Evolutionary conservation across 805 yeast genomes (phyloP), one percentile per base, ranked within the genome.

Genomic region (Candida dajiaensis): DNA sequence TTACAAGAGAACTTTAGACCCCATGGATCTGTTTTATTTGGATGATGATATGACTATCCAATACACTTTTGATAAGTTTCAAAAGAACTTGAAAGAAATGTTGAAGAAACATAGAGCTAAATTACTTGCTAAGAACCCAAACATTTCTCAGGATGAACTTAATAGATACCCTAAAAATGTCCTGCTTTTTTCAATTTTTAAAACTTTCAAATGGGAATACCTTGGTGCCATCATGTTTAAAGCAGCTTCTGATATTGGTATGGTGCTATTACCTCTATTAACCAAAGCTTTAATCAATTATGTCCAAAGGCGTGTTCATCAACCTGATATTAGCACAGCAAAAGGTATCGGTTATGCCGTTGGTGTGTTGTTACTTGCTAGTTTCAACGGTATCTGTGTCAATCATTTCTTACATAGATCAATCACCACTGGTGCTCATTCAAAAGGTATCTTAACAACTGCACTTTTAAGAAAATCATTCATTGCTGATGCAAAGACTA

Each of bases 1-100:
- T 7, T 85, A 85, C 62, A 82, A 79, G 61, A 71, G 94, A 57
- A 83, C 90, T 0, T 64, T 86, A 40, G 77, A 76, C 38, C 80
- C 84, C 2, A 73, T 76, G 41, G 94, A 86, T 63, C 59, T 85
- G 52, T 85, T 60, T 52, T 58, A 57, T 25, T 61, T 78, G 50
- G 74, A 73, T 19, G 68, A 70, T 2, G 65, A 67, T 31, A 65
- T 71, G 64, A 58, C 68, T 13, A 67, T 75, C 35, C 77, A 77
- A 25, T 54, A 53, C n/a, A 59, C 76, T 48, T 68, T 70, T 46
- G 53, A 45, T 1, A 55, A 49, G 25, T 80, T 79, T 46, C 62
- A 61, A 38, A 42, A 45, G 7, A 50, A 65, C 43, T 59, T 76
- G 50, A 58, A 63, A 4, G 52, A 45, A 3, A 65, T 67, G 35